Base-by-base conservation (phyloP, 495 filamentous ascomycete genomes). In the Penicillium angulare region DNA sequence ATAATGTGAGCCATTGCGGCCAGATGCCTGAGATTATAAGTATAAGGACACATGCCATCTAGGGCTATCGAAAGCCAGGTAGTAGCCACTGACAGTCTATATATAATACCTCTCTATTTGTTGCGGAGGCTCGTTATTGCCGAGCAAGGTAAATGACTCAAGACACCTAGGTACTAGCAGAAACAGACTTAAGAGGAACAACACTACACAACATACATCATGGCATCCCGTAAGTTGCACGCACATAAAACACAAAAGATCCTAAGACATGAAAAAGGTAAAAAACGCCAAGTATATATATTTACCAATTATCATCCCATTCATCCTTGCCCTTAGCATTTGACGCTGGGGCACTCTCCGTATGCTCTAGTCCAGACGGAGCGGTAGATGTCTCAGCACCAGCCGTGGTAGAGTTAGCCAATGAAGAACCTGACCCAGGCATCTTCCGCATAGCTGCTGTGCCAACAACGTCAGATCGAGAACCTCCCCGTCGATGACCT, bases 391-490 rank as follows among this genome's bases (percentile, higher is more conserved):
- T 64, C 53, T 26, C 73, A 67, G 54, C 36, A 21, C 50, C 16
- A 55, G 52, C n/a, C 32, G 43, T 50, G 4, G 43, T 35, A 16
- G 59, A 52, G 26, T 47, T 55, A 22, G 47, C 47, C 48, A 63
- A 18, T 23, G 62, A 53, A 13, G 60, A 55, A 18, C 21, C n/a
- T 3, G 52, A 35, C 66, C 69, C 80, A 78, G 56, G 81, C 53
- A 61, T 48, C 69, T 72, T 84, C 78, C 83, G 86, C 78, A 87
- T 84, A 26, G 86, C 88, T 31, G 79, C 73, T 21, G 87, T 90
- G 17, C 88, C 88, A 56, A 91, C 83, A n/a, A 84, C 70, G 22
- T 67, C 67, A 16, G 69, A 68, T 22, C 62, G 57, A 12, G 69
- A 68, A 1, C 53, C 49, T 23, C 50, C 64, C 9, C 66, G 52